Evolutionary conservation across 306 rosid species (phyloP).

Genomic region (Potentilla sterilis): DNA sequence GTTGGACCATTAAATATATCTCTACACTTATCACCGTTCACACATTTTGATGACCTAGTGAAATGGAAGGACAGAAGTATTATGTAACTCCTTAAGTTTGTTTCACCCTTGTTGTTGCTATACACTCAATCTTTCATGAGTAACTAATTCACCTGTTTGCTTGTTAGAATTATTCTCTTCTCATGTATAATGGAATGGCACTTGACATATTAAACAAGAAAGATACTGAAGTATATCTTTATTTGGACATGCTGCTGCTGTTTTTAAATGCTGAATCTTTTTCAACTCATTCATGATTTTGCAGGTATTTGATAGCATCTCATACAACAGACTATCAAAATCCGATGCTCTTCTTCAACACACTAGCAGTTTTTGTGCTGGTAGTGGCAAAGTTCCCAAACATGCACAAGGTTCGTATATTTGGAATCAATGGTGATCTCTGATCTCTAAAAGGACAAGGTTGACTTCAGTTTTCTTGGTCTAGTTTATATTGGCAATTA

Average conservation of each 20-base stretch:
- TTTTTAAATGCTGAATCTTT: not conserved
- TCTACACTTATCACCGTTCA: not conserved
- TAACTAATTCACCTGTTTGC: not conserved
- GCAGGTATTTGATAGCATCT: slow-evolving; percentile 46
- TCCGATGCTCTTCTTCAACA: slow-evolving; percentile 42
- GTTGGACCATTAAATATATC: not conserved
- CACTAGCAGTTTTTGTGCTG: slow-evolving; percentile 40
- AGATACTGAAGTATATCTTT: not conserved
- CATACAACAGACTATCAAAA: slow-evolving; percentile 43
- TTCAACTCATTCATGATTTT: slow-evolving; percentile 6
- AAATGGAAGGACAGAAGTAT: not conserved
- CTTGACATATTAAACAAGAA: not conserved
- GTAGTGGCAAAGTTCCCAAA: slow-evolving; percentile 48
- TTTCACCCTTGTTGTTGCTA: not conserved
- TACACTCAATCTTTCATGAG: not conserved
- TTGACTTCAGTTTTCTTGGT: slow-evolving; percentile 16
- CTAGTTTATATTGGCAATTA: slow-evolving; percentile 19
- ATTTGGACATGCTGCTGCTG: not conserved
- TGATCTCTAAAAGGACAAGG: slow-evolving; percentile 18
- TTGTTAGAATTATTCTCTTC: not conserved
- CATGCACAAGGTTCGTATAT: slow-evolving; percentile 51
- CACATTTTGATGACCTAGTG: not conserved
- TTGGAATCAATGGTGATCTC: slow-evolving; percentile 42
- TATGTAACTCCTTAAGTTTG: not conserved
- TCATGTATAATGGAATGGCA: not conserved